These are phyloP conservation scores for Talaromyces proteolyticus DNA, from an alignment of 495 filamentous ascomycete genomes.

Conservation along the genomic window DNA sequence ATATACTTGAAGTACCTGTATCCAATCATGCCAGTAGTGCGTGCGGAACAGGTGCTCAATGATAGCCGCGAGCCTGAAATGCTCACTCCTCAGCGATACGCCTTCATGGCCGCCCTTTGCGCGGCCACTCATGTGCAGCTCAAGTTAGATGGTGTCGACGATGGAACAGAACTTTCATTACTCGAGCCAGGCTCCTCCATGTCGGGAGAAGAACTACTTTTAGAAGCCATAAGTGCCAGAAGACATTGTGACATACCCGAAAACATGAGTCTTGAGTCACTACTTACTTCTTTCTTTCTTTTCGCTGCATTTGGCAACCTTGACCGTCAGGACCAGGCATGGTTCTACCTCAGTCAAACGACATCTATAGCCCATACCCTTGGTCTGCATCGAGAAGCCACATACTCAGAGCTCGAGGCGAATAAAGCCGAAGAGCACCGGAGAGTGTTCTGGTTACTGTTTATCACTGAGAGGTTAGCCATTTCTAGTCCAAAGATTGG, in stretches of 20 bases:
- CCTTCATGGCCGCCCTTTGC: slow-evolving; percentile 70
- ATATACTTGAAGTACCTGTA: slow-evolving; percentile 60
- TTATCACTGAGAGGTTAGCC: slow-evolving; percentile 52
- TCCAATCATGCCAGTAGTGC: slow-evolving; percentile 74
- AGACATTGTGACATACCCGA: slow-evolving; percentile 68
- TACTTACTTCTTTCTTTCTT: slow-evolving; percentile 76
- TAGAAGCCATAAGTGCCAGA: slow-evolving; percentile 70
- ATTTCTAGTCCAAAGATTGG: neutral
- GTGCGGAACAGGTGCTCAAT: slow-evolving; percentile 59
- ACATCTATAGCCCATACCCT: slow-evolving; percentile 53
- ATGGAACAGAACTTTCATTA: slow-evolving; percentile 41
- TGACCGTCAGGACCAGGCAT: slow-evolving; percentile 45
- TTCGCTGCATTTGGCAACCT: slow-evolving; percentile 72
- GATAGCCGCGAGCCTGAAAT: slow-evolving; percentile 54
- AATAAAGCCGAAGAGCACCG: slow-evolving; percentile 48
- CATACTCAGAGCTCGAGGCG: slow-evolving; percentile 34
- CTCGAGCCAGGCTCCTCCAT: slow-evolving; percentile 36
- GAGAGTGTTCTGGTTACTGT: slow-evolving; percentile 59
- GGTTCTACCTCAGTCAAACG: slow-evolving; percentile 60
- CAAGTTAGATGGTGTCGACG: slow-evolving; percentile 46
- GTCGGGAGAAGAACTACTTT: slow-evolving; percentile 50
- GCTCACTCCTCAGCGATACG: slow-evolving; percentile 65
- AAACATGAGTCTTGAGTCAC: slow-evolving; percentile 53
- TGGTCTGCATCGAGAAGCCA: slow-evolving; percentile 51
- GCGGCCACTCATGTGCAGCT: slow-evolving; percentile 85